Percentiles rank a stretch among this genome's conserved stretches.
Evolutionary conservation across 257 asterid species (phyloP).

Genomic region (Ligustrum vulgare): DNA sequence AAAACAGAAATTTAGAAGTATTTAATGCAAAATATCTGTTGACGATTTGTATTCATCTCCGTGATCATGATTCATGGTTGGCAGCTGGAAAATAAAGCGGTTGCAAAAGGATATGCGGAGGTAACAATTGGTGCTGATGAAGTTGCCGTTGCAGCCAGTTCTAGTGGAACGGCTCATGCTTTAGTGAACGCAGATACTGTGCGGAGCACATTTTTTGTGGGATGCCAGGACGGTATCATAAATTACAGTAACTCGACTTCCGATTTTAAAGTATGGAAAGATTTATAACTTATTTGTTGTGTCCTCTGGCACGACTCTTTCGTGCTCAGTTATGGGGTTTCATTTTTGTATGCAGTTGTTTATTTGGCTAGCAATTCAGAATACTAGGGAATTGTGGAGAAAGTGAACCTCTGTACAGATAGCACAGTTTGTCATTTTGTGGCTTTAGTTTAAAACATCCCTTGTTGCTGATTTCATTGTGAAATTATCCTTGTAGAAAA

Average conservation of each 20-base stretch:
- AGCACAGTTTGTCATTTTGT: conserved; percentile 19
- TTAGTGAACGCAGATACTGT: conserved; percentile 60
- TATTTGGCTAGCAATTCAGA: conserved; percentile 16
- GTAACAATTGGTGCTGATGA: conserved; percentile 68
- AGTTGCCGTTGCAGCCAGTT: conserved; percentile 75
- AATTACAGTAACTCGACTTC: conserved; percentile 54
- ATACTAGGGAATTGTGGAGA: conserved; percentile 12
- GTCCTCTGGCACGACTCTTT: not conserved
- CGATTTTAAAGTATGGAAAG: conserved; percentile 82
- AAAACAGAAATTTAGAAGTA: not conserved
- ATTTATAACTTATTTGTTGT: conserved; percentile 37
- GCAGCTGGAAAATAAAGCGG: conserved; percentile 72
- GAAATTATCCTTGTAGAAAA: conserved; percentile 6
- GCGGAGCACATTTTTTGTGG: conserved; percentile 59
- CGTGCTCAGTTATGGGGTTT: not conserved
- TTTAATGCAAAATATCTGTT: not conserved
- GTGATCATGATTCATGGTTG: conserved; percentile 10
- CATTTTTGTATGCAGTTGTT: conserved; percentile 10
- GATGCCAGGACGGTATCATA: conserved; percentile 73
- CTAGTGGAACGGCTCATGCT: conserved; percentile 85
- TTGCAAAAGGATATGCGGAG: conserved; percentile 61
- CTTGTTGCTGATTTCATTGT: not conserved
- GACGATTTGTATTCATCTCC: not conserved
- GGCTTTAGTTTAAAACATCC: not conserved
- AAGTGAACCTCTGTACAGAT: conserved; percentile 18